Base-by-base conservation (phyloP, 2,329 filamentous ascomycete species). In the Penicillium aurantiogriseum region DNA sequence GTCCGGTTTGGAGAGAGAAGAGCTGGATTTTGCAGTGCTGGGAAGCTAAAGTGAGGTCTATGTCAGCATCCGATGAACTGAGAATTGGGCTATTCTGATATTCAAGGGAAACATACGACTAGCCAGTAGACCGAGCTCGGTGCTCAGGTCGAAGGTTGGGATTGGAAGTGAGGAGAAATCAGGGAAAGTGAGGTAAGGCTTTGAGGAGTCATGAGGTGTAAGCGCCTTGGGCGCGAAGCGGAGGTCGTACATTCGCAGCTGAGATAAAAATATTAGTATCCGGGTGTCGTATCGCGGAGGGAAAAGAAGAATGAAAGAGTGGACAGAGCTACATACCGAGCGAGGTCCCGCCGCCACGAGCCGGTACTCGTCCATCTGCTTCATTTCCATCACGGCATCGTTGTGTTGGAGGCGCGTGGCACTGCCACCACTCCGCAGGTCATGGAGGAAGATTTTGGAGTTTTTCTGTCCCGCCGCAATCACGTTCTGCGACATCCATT, bases 171-270 rank as follows among this genome's bases (percentile, higher is more conserved):
- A 66, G 1, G 59, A 59, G 51, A 71, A 72, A n/a, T 72, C 71
- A 3, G 62, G 61, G 53, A 77, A 77, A 6, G 61, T 61, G 35
- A 77, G 61, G 48, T 75, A 77, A 1, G 76, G 73, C 29, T 27
- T 45, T 57, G 69, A 8, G 69, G 72, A 7, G 69, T 67, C 45
- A 10, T 67, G 67, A 23, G 54, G 59, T 45, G 72, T 62, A 6
- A 70, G 58, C 33, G 63, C 61, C 36, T 67, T 69, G 2, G 69
- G 62, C 2, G 71, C 63, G 54, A 67, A 76, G 23, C 76, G 74
- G 29, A 77, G 66, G 54, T 77, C 76, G 55, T 77, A 77, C 70
- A 77, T 76, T 60, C 71, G 67, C 21, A 77, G 65, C 75, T 77
- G 29, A 19, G 13, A 59, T 11, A n/a, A 19, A 36, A 23, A 13